Conservation (phyloP, 352 stramenopile species). For the Blastocystis sp. region DNA sequence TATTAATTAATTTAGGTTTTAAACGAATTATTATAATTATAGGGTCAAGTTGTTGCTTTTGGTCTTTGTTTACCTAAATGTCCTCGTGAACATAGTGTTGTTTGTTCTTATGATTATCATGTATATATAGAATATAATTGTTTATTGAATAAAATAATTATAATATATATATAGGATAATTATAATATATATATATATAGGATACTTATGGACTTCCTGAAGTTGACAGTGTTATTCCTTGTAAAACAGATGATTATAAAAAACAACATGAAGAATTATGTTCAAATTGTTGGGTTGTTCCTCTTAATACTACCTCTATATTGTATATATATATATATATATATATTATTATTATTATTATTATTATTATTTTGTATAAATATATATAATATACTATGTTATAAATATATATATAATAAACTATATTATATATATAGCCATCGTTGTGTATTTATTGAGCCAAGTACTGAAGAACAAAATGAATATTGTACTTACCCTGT, state of each 20-base stretch:
- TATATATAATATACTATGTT: not conserved
- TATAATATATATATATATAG: no score
- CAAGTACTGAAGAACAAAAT: not conserved
- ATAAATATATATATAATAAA: no score
- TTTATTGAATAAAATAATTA: no score
- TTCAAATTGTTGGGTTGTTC: conserved; percentile 31
- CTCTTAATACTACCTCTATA: conserved; percentile 20
- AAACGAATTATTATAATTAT: no score
- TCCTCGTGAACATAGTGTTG: conserved; percentile 48
- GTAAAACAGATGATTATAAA: no score
- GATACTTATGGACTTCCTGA: no score
- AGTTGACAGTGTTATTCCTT: no score
- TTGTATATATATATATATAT: not conserved
- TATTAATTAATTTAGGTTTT: no score
- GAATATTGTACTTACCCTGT: conserved; percentile 48
- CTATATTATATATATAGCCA: conserved; percentile 21
- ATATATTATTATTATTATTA: conserved; percentile 10
- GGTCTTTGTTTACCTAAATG: conserved; percentile 50
- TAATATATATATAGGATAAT: no score
- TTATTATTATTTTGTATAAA: conserved; percentile 4
- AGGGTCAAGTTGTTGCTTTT: no score
- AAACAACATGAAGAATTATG: conserved; percentile 11
- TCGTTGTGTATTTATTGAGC: conserved; percentile 19
- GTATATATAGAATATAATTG: no score
- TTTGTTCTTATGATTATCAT: conserved; percentile 52